phyloP scores from a whole-genome alignment of 768 basidiomycete species.

The Botryobasidium botryosum region DNA sequence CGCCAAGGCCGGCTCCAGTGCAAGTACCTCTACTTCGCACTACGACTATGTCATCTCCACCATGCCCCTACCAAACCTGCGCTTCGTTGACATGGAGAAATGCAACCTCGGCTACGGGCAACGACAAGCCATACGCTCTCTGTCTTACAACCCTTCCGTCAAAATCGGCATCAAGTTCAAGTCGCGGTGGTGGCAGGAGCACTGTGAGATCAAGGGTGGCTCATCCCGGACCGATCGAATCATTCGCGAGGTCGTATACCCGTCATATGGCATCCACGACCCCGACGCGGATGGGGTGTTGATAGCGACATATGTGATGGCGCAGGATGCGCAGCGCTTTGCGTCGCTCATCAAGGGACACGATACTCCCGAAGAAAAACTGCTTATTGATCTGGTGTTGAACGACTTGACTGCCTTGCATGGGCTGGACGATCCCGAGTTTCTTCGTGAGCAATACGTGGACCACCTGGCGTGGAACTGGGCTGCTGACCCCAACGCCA shows the following conservation, averaged over 20 bases:
- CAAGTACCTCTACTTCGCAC: too few species aligned
- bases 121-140: slow-evolving; percentile 19
- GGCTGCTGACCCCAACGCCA: slow-evolving; percentile 19
- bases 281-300: slow-evolving; percentile 18
- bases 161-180: slow-evolving; percentile 25
- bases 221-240: slow-evolving; percentile 28
- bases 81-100: slow-evolving; percentile 17
- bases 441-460: slow-evolving; percentile 12
- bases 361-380: slow-evolving; percentile 1
- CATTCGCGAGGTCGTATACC: slow-evolving; percentile 28
- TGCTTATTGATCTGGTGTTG: slow-evolving; percentile 17
- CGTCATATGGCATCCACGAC: slow-evolving; percentile 23
- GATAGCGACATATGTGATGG: slow-evolving; percentile 29
- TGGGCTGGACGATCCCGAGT: slow-evolving; percentile 10
- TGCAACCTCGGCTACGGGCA: slow-evolving; percentile 19
- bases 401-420: slow-evolving; percentile 21
- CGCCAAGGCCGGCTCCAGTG: too few species aligned
- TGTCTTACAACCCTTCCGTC: slow-evolving; percentile 21
- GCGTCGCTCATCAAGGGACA: slow-evolving; percentile 19
- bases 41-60: slow-evolving; percentile 20
- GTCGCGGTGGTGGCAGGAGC: slow-evolving; percentile 22
- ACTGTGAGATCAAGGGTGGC: slow-evolving; percentile 24
- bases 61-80: slow-evolving; percentile 19
- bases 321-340: slow-evolving; percentile 24
- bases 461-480: slow-evolving; percentile 21